Percentiles rank a stretch among this genome's conserved stretches.
phyloP scores from a whole-genome alignment of 148 eudicot genomes.

The Silene conica region DNA sequence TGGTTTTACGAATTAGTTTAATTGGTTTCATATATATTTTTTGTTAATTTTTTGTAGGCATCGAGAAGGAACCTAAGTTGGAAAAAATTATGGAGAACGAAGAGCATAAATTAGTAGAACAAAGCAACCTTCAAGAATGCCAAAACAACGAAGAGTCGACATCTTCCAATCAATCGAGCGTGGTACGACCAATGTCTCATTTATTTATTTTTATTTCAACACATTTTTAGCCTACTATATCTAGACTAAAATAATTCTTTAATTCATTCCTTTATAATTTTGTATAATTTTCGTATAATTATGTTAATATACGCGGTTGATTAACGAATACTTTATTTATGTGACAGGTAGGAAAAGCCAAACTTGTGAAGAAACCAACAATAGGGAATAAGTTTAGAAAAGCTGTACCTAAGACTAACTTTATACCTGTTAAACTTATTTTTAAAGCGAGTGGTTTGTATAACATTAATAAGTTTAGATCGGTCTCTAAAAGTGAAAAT shows the following conservation, averaged over 20 bases:
- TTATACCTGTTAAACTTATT: background rate
- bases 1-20: too few relatives aligned
- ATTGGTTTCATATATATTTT: too few relatives aligned
- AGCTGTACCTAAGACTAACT: background rate
- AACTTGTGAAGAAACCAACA: background rate
- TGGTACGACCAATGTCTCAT: background rate
- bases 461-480: background rate
- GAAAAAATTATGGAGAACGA: background rate
- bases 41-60: background rate
- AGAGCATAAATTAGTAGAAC: background rate
- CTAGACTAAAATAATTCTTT: too few relatives aligned
- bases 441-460: background rate
- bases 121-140: background rate
- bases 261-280: too few relatives aligned
- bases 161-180: background rate
- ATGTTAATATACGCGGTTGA: too few relatives aligned
- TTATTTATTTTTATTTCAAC: too few relatives aligned
- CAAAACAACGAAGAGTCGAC: background rate
- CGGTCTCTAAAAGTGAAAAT: background rate
- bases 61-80: background rate
- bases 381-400: conserved; percentile 1
- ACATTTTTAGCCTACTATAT: too few relatives aligned
- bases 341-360: background rate
- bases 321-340: too few relatives aligned
- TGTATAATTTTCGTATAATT: too few relatives aligned